Conservation (phyloP, 2,329 filamentous ascomycete genomes). For the Talaromyces amestolkiae region DNA sequence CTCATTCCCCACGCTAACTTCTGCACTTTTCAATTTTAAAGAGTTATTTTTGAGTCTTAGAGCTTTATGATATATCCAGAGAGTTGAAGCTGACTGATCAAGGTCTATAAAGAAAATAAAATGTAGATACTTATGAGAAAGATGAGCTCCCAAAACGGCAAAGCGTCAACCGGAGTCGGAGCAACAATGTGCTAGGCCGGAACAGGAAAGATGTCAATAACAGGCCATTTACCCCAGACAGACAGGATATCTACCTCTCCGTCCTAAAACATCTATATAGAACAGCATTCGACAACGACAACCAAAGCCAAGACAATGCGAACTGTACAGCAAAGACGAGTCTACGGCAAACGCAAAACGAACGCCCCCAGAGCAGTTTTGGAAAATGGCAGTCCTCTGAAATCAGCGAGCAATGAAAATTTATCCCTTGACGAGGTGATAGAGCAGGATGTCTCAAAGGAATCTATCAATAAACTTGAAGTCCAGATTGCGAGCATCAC, state of each 20-base stretch:
- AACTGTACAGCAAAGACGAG: constrained; percentile 17
- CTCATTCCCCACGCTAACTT: neutral
- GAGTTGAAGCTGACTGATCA: neutral
- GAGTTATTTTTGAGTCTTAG: neutral
- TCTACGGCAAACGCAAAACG: constrained; percentile 21
- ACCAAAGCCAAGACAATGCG: neutral
- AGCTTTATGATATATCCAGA: neutral
- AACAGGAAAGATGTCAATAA: constrained; percentile 18
- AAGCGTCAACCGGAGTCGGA: neutral
- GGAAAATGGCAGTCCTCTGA: constrained; percentile 20
- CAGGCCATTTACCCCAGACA: neutral
- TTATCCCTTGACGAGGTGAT: neutral
- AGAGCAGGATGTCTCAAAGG: constrained; percentile 24
- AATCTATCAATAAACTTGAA: constrained; percentile 21
- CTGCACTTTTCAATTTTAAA: neutral
- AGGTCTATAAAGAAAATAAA: neutral
- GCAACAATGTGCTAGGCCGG: constrained; percentile 6
- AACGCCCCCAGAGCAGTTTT: constrained; percentile 21
- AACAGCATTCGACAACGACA: neutral
- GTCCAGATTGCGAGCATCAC: constrained; percentile 30
- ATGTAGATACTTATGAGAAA: too few species aligned
- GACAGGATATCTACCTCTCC: neutral
- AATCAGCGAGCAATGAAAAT: neutral
- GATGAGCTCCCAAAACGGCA: neutral
- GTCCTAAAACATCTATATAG: neutral